Base-by-base conservation (phyloP, 176 grass and related monocot genomes). In the Alloteropsis semialata region DNA sequence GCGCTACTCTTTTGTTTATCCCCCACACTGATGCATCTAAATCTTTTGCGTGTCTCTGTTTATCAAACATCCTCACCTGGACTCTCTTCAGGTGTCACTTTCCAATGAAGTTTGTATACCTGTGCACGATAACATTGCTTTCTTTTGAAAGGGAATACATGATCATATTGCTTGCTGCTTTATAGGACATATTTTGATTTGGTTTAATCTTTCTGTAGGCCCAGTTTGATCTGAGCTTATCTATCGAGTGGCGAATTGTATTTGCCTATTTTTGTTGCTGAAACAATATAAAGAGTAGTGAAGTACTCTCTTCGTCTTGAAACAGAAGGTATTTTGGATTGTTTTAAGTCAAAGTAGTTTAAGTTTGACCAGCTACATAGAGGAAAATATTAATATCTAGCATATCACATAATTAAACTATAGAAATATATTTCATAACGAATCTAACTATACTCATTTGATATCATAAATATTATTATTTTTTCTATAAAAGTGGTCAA, bases 41-140 rank as follows among this genome's bases (percentile, higher is more conserved):
- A 86, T 86, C 59, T 75, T 81, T 87, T 87, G 77, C 82, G 63
- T 67, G 77, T 56, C 37, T 81, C 84, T 65, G 77, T 22, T 81
- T 75, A 30, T 75, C 69, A 34, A 64, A 75, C 65, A 86, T 65
- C 46, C 45, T 74, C 60, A 27, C 30, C 46, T 67, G 29, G 22
- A 58, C n/a, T n/a, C n/a, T n/a, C 38, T 67, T 56, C 44, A 13
- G 65, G 44, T 30, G 60, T 75, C 77, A 21, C 48, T 75, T 67
- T 87, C 60, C 22, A 32, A 28, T 24, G 3, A 24, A 27, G 18
- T 80, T 64, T 76, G 46, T 58, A 46, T 69, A 44, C 18, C 45
- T 56, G 61, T 29, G 59, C 82, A 79, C 57, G 68, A 79, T 55
- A 72, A 54, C 69, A 36, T 73, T 86, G 38, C 84, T 86, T 73